phyloP scores from a whole-genome alignment of 331 rosid species.

The Telfairia occidentalis region DNA sequence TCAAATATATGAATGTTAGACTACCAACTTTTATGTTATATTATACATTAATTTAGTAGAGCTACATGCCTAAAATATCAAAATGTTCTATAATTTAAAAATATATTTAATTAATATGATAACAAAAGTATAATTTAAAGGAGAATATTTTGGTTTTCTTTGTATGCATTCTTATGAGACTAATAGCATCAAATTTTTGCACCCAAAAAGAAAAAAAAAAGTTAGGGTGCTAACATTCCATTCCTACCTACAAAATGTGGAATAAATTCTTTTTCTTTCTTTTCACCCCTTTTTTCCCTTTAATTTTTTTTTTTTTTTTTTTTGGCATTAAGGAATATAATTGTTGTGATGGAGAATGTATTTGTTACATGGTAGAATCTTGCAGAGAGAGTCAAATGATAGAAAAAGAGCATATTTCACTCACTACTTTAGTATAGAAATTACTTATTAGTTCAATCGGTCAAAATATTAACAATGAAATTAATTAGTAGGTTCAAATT shows the following conservation, averaged over 20 bases:
- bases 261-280: not conserved
- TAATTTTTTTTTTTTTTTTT: not conserved
- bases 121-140: not conserved
- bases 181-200: not conserved
- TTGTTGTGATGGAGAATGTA: not conserved
- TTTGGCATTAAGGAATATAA: not conserved
- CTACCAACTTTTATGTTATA: no score
- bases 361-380: not conserved
- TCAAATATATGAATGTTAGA: no score
- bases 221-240: not conserved
- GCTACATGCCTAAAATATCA: not conserved
- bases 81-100: not conserved
- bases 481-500: no score
- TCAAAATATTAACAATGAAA: not conserved
- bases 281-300: no score
- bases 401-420: not conserved
- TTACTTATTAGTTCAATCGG: not conserved
- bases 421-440: not conserved
- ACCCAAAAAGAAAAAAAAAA: not conserved
- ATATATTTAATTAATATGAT: not conserved
- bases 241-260: not conserved
- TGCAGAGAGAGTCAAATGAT: not conserved
- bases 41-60: not conserved
- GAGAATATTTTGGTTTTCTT: not conserved
- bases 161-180: not conserved